A percentile compares a stretch with the other conserved stretches of the same genome.
Evolutionary conservation across 2,329 filamentous ascomycete species (phyloP).

Genomic region (Cercospora berteroae): DNA sequence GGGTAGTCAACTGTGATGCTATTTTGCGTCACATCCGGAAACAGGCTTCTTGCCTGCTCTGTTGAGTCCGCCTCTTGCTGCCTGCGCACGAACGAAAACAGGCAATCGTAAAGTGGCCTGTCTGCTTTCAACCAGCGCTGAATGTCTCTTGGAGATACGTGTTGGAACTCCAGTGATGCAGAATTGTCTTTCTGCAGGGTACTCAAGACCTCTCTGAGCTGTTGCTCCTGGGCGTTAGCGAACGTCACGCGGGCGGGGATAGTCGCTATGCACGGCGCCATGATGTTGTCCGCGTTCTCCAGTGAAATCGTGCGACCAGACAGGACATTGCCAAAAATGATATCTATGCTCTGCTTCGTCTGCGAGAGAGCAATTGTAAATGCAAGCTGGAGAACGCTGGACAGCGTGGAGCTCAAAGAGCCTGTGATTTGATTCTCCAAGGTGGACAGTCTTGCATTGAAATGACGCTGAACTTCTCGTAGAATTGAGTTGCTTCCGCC

Average conservation of each 20-base stretch:
- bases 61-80: background rate
- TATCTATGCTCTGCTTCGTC: constrained; percentile 10
- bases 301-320: constrained; percentile 17
- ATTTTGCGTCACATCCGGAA: constrained; percentile 10
- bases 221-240: background rate
- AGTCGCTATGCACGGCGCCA: constrained; percentile 23
- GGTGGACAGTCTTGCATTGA: constrained; percentile 1
- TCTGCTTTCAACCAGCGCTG: constrained; percentile 17
- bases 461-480: background rate
- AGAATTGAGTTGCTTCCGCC: constrained; percentile 10
- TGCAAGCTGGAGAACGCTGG: constrained; percentile 16
- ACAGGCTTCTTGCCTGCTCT: background rate
- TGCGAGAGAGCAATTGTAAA: constrained; percentile 17
- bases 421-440: background rate
- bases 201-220: background rate
- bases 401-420: constrained; percentile 4
- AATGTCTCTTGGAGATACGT: constrained; percentile 17
- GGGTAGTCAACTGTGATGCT: constrained; percentile 20
- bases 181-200: constrained; percentile 16
- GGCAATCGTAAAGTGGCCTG: constrained; percentile 18
- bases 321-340: constrained; percentile 22
- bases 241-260: constrained; percentile 16
- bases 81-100: constrained; percentile 19
- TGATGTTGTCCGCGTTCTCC: constrained; percentile 15
- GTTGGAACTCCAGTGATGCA: constrained; percentile 14